phyloP scores from a whole-genome alignment of 179 eudicot species.

The Sideroxylon spinosum region DNA sequence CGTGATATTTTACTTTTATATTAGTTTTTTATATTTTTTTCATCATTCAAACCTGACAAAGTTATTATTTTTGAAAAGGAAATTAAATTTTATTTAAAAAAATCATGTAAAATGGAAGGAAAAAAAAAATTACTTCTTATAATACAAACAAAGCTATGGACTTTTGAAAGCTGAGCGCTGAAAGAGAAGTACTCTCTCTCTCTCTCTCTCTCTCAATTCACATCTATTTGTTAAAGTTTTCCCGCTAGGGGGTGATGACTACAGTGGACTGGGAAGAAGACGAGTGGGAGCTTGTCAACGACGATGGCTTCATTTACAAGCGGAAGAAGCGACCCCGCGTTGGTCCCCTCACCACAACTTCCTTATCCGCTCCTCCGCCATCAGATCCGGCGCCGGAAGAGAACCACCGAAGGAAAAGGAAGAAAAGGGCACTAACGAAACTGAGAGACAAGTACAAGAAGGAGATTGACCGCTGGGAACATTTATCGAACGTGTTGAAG shows the following conservation, averaged over 20 bases:
- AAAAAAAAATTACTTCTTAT: too few species aligned
- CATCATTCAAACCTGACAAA: too few species aligned
- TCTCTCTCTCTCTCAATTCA: background rate
- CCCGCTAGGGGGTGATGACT: conserved; percentile 11
- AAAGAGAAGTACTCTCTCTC: background rate
- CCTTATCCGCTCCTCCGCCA: conserved; percentile 31
- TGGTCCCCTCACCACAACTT: conserved; percentile 27
- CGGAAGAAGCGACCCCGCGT: conserved; percentile 48
- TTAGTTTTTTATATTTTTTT: too few species aligned
- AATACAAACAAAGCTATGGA: too few species aligned
- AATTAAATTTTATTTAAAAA: too few species aligned
- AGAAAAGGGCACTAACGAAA: conserved; percentile 31
- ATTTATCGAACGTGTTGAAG: conserved; percentile 50
- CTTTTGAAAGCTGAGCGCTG: too few species aligned
- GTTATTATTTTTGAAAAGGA: too few species aligned
- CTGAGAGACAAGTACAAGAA: conserved; percentile 43
- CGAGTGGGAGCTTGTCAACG: conserved; percentile 63
- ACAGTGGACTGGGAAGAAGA: conserved; percentile 23
- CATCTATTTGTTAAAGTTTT: background rate
- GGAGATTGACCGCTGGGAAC: conserved; percentile 64
- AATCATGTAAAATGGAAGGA: too few species aligned
- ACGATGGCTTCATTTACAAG: conserved; percentile 66
- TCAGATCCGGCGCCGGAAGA: conserved; percentile 47
- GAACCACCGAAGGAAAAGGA: conserved; percentile 27
- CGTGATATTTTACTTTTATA: too few species aligned